These are phyloP conservation scores for Yamadazyma dendronema DNA, from an alignment of 1,139 yeast genomes.

Conservation along the genomic window DNA sequence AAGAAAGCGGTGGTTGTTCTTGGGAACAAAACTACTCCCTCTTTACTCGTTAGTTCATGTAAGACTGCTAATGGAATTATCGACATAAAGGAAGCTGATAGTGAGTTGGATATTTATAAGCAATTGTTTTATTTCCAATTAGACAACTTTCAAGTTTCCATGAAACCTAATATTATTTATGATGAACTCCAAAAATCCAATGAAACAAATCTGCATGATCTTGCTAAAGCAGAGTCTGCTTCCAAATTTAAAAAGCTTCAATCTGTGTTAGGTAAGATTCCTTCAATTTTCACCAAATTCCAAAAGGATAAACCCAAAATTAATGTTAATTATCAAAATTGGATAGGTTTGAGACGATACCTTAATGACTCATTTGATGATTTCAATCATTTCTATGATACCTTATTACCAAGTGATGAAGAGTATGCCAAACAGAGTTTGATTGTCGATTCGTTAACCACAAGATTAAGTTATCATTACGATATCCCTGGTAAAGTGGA, in stretches of 20 bases:
- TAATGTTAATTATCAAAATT: constrained; percentile 17
- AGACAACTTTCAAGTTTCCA: constrained; percentile 52
- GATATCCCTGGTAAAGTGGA: constrained; percentile 67
- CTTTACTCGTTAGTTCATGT: constrained; percentile 64
- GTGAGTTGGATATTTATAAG: constrained; percentile 55
- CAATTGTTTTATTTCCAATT: constrained; percentile 41
- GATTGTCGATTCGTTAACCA: constrained; percentile 60
- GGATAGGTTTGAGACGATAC: constrained; percentile 47
- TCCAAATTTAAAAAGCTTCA: constrained; percentile 21
- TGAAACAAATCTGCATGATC: constrained; percentile 6
- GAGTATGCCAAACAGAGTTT: constrained; percentile 87
- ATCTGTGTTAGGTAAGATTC: constrained; percentile 15
- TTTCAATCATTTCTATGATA: constrained; percentile 29
- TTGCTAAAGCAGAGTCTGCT: constrained; percentile 3
- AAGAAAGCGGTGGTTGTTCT: constrained; percentile 70
- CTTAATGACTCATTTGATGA: constrained; percentile 34
- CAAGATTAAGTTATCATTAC: constrained; percentile 57
- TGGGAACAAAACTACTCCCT: constrained; percentile 79
- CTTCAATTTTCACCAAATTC: constrained; percentile 5
- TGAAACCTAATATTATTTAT: constrained; percentile 70
- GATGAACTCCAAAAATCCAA: constrained; percentile 18
- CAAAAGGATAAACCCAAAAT: constrained; percentile 6
- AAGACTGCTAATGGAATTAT: constrained; percentile 54
- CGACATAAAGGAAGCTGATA: constrained; percentile 55
- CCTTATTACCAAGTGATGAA: constrained; percentile 34